Base-by-base conservation (phyloP, 345 rosid genomes). In the Noccaea caerulescens region DNA sequence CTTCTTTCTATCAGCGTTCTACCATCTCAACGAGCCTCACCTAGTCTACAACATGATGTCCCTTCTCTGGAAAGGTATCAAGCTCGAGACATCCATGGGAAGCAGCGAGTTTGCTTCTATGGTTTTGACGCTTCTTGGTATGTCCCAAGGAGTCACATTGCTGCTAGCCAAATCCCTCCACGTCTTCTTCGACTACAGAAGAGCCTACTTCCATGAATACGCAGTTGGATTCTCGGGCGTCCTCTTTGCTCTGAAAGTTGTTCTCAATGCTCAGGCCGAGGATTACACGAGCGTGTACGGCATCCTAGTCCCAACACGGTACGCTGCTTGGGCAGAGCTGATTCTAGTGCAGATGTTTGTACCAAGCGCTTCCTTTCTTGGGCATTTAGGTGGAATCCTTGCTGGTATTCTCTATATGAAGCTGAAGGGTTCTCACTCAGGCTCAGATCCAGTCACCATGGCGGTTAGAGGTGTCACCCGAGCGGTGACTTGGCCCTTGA, bases 271-370 rank as follows among this genome's bases (percentile, higher is more conserved):
- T 62, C 88, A 77, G 58, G 84, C 96, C 0, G 92, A 83, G 9
- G 79, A 75, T 77, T 78, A 82, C 59, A 45, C 88, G 1, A 73
- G 77, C 53, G 92, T 94, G 5, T 84, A 89, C 18, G 98, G 98
- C 51, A 58, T 94, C 38, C 12, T 87, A 3, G 82, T 91, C 10
- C 98, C 98, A 2, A 72, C 99, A 11, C 84, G 83, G 50, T 65
- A 86, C 70, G 99, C 96, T 50, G 99, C 96, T 6, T 91, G 98
- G 99, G 96, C 95, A 0, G 99, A 94, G 75, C 73, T 94, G 82
- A 68, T 89, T 68, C 89, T 94, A 12, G 82, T 94, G 62, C 99
- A 94, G 72, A 82, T 94, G 88, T 80, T 94, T 81, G 91, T 88
- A 5, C 98, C 98, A 0, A 87, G 85, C 1, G 93, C 82, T 76